These are phyloP conservation scores for Penicillium sclerotiorum DNA, from an alignment of 2,329 filamentous ascomycete species.

Conservation along the genomic window DNA sequence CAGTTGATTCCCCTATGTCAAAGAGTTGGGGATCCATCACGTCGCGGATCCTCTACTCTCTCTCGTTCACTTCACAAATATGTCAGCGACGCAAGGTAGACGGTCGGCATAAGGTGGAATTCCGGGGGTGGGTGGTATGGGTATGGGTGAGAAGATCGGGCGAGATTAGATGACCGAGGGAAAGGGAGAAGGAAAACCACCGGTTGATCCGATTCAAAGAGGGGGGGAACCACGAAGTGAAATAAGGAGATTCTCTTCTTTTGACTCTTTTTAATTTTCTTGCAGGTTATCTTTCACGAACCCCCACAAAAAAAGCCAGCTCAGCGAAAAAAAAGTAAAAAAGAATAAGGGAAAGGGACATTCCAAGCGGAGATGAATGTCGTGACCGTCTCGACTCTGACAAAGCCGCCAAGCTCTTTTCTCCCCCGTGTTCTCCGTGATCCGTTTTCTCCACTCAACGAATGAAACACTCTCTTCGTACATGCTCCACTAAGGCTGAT, in stretches of 20 bases:
- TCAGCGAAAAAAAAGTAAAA: not conserved
- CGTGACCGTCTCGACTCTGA: constrained; percentile 24
- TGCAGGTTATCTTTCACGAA: not conserved
- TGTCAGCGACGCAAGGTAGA: constrained; percentile 1
- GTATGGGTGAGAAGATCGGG: constrained; percentile 3
- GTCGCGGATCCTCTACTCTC: not conserved
- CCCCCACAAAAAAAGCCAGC: constrained; percentile 3
- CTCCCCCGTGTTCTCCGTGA: constrained; percentile 13
- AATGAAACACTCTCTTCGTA: constrained; percentile 16
- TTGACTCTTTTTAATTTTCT: not conserved
- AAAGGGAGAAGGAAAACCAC: constrained; percentile 7
- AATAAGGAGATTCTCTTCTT: not conserved
- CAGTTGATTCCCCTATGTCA: constrained; percentile 22
- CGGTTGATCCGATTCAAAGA: not conserved
- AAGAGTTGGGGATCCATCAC: constrained; percentile 25
- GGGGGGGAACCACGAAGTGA: not conserved
- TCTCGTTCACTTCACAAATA: constrained; percentile 6
- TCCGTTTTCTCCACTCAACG: constrained; percentile 16
- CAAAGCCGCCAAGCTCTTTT: constrained; percentile 27
- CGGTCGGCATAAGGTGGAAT: constrained; percentile 5
- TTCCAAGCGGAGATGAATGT: constrained; percentile 27
- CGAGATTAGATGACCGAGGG: constrained; percentile 16
- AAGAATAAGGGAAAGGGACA: constrained; percentile 21
- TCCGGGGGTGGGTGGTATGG: not conserved
- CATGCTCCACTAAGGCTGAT: constrained; percentile 8